Evolutionary conservation across 441 rosid genomes (phyloP).

Genomic region (Arabidopsis lyrata): DNA sequence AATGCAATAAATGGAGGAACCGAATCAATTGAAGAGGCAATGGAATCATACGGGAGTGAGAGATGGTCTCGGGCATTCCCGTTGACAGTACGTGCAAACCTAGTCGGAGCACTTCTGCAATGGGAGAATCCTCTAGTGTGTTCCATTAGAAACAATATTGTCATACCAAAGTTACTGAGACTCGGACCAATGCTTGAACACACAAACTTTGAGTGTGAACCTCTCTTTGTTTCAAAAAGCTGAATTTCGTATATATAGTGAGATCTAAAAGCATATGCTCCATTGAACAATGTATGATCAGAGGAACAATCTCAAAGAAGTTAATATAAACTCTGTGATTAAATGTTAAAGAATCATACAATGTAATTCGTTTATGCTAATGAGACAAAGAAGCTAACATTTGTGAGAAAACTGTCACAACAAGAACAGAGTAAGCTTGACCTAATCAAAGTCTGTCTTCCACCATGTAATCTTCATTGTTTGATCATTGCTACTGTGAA

Average conservation of each 20-base stretch:
- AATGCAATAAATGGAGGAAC: conserved; percentile 47
- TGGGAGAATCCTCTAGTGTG: conserved; percentile 54
- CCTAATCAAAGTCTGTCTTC: conserved; percentile 21
- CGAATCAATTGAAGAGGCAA: conserved; percentile 50
- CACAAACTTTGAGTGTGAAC: conserved; percentile 85
- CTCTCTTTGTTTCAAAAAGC: conserved; percentile 50
- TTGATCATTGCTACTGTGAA: conserved; percentile 27
- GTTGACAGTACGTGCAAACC: conserved; percentile 55
- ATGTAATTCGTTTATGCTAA: neutral
- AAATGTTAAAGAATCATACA: conserved; percentile 25
- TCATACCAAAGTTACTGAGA: conserved; percentile 73
- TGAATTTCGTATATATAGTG: no score
- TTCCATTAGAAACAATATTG: conserved; percentile 54
- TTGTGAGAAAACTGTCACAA: no score
- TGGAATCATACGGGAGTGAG: conserved; percentile 48
- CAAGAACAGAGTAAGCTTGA: conserved; percentile 22
- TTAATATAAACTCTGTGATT: neutral
- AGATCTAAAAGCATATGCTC: neutral
- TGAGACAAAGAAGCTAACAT: no score
- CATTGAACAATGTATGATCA: conserved; percentile 7
- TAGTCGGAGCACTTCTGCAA: conserved; percentile 56
- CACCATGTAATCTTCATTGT: conserved; percentile 17
- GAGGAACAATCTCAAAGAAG: neutral
- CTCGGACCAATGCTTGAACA: conserved; percentile 83
- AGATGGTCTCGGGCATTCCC: conserved; percentile 83